Conservation (phyloP, 768 basidiomycete species). For the Boletus tylopilopsis region DNA sequence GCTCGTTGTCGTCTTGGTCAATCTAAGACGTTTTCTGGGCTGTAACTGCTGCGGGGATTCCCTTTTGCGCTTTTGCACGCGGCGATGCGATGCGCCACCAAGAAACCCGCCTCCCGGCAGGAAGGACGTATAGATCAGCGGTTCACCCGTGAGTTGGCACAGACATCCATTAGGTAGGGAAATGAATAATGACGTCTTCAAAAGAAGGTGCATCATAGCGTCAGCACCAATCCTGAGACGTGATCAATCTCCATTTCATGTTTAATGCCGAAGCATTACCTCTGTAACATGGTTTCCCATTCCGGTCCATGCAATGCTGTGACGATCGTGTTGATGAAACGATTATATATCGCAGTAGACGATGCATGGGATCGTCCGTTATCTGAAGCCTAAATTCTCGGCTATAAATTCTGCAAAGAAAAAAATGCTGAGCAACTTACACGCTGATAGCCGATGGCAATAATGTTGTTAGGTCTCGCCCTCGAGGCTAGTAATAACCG, state of each 20-base stretch:
- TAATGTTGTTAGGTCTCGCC: conserved; percentile 48
- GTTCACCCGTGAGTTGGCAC: conserved; percentile 77
- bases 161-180: conserved; percentile 80
- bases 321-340: conserved; percentile 71
- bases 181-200: conserved; percentile 70
- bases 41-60: conserved; percentile 9
- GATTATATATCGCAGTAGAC: conserved; percentile 49
- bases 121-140: conserved; percentile 47
- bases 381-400: conserved; percentile 17
- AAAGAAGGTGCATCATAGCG: conserved; percentile 74
- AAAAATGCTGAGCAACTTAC: conserved; percentile 32
- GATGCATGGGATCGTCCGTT: conserved; percentile 38
- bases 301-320: conserved; percentile 59
- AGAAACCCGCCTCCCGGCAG: conserved; percentile 15
- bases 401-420: neutral
- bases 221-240: conserved; percentile 66
- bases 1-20: conserved; percentile 1
- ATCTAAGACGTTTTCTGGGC: conserved; percentile 28
- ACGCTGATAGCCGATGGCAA: conserved; percentile 62
- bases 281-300: conserved; percentile 62
- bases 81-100: neutral
- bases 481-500: conserved; percentile 42
- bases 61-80: conserved; percentile 23
- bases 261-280: conserved; percentile 36
- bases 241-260: neutral